A percentile compares a stretch with the other conserved stretches of the same genome.
These are phyloP conservation scores for Filobasidium floriforme DNA, from an alignment of 768 basidiomycete genomes.

Conservation along the genomic window DNA sequence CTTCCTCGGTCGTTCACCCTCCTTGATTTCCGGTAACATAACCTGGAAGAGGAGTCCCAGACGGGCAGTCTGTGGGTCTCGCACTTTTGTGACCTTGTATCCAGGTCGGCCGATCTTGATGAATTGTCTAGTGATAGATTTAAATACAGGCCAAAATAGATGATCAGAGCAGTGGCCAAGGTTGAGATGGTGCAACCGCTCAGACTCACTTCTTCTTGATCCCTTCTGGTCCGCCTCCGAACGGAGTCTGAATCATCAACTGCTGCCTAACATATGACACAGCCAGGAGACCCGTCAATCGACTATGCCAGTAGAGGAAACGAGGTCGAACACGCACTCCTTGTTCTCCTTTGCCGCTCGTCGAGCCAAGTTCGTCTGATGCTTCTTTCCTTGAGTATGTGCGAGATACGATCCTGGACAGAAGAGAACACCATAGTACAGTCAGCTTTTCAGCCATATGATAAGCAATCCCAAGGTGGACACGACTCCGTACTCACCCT, in stretches of 20 bases:
- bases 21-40: constrained; percentile 77
- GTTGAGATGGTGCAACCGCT: neutral
- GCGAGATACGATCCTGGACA: constrained; percentile 61
- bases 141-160: neutral
- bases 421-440: too few species aligned
- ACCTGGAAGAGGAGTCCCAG: constrained; percentile 98
- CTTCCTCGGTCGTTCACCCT: constrained; percentile 70
- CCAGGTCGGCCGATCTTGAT: constrained; percentile 92
- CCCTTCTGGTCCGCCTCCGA: constrained; percentile 47
- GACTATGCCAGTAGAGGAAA: neutral
- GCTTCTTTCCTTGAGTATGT: constrained; percentile 98
- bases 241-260: constrained; percentile 63
- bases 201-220: constrained; percentile 69
- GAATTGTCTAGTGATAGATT: constrained; percentile 51
- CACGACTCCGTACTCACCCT: constrained; percentile 59
- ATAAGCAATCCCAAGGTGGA: neutral
- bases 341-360: constrained; percentile 96
- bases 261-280: constrained; percentile 48
- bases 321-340: constrained; percentile 47
- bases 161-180: too few species aligned
- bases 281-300: neutral
- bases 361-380: constrained; percentile 94
- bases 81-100: constrained; percentile 73
- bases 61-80: constrained; percentile 71
- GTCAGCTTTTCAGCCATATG: neutral